Evolutionary conservation across 441 rosid genomes (phyloP).

Genomic region (Arabidopsis hybrid): DNA sequence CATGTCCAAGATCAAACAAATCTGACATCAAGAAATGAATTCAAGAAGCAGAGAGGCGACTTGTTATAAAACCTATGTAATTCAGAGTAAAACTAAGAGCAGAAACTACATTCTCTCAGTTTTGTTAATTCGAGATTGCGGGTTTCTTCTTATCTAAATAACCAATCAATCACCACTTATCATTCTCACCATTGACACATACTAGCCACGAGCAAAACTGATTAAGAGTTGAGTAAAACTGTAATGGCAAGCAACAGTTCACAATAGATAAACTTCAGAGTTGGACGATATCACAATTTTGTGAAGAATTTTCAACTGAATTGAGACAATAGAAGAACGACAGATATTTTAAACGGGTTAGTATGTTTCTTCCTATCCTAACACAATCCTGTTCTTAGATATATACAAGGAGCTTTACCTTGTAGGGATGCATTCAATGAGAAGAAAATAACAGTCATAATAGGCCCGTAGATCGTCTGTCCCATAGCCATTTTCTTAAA

Average conservation of each 20-base stretch:
- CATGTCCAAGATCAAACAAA: slow-evolving; percentile 11
- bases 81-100: background rate
- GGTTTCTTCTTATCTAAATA: background rate
- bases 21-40: background rate
- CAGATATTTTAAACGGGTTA: background rate
- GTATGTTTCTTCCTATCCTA: background rate
- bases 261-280: background rate
- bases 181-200: background rate
- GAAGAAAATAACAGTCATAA: slow-evolving; percentile 79
- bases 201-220: background rate
- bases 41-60: background rate
- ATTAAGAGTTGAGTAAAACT: background rate
- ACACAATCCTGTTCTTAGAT: background rate
- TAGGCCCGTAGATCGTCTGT: slow-evolving; percentile 74
- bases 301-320: background rate
- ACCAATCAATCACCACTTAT: background rate
- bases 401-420: slow-evolving; percentile 52
- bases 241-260: background rate
- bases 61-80: background rate
- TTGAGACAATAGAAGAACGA: background rate
- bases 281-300: background rate
- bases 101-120: background rate
- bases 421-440: slow-evolving; percentile 70
- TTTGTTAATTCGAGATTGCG: background rate
- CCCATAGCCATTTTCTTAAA: slow-evolving; percentile 90